Evolutionary conservation across 1,139 yeast species (phyloP).

Genomic region (Pichia sp.): DNA sequence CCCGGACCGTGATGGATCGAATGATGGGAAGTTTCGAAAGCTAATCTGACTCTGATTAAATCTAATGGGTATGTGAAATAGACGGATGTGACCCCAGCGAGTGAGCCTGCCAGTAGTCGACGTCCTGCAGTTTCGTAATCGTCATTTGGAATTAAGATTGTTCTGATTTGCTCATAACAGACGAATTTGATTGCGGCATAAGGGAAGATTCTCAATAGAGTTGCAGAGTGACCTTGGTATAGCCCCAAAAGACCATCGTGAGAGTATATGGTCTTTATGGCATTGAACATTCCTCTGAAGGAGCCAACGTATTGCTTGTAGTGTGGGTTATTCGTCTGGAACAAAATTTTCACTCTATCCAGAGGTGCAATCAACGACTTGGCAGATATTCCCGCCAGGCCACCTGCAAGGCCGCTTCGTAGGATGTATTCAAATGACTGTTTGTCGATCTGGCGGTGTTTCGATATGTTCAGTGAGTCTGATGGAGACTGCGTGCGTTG

Average conservation of each 20-base stretch:
- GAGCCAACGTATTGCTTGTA: constrained; percentile 80
- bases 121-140: constrained; percentile 76
- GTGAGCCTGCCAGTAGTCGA: constrained; percentile 83
- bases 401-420: constrained; percentile 91
- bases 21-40: constrained; percentile 68
- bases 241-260: constrained; percentile 81
- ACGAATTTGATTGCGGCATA: constrained; percentile 97
- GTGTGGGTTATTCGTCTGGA: constrained; percentile 94
- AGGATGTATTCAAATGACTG: constrained; percentile 76
- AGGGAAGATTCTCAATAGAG: constrained; percentile 87
- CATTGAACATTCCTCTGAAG: constrained; percentile 69
- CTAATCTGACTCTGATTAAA: constrained; percentile 84
- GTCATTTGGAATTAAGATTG: constrained; percentile 72
- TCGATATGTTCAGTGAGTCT: neutral
- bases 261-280: constrained; percentile 63
- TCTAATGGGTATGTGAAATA: constrained; percentile 92
- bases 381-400: constrained; percentile 93
- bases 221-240: constrained; percentile 95
- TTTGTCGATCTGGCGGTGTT: constrained; percentile 45
- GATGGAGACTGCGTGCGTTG: too few species aligned
- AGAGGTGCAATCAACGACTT: constrained; percentile 94
- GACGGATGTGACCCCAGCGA: constrained; percentile 85
- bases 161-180: constrained; percentile 92
- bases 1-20: constrained; percentile 42
- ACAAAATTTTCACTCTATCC: constrained; percentile 90